Percentiles rank a stretch among this genome's conserved stretches.
Evolutionary conservation across 108 stramenopile genomes (phyloP).

Genomic region (Mayamaea pseudoterrestris): DNA sequence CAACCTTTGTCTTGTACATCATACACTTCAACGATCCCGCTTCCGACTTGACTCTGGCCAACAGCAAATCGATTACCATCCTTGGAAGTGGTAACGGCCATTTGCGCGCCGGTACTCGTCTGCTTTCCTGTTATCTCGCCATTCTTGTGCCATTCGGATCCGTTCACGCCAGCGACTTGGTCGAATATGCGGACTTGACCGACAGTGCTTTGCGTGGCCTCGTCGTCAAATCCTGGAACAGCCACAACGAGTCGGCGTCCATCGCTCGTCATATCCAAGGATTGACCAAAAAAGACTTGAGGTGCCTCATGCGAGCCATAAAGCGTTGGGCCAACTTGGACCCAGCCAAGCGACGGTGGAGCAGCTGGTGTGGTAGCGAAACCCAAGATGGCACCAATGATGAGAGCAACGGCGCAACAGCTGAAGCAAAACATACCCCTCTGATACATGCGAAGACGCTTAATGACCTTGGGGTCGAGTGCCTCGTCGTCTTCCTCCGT

Average conservation of each 20-base stretch:
- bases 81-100: not conserved
- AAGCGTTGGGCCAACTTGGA: not conserved
- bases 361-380: not conserved
- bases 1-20: not conserved
- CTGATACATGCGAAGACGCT: conserved; percentile 3
- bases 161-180: not conserved
- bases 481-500: conserved; percentile 8
- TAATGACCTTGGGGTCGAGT: conserved; percentile 1
- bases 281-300: not conserved
- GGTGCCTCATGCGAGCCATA: not conserved
- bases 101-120: not conserved
- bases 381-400: not conserved
- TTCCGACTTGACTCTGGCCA: not conserved
- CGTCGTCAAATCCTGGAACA: not conserved
- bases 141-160: not conserved
- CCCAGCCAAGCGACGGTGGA: conserved; percentile 4
- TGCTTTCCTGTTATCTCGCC: not conserved
- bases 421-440: not conserved
- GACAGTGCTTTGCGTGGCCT: not conserved
- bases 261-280: not conserved
- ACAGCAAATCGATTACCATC: conserved; percentile 1
- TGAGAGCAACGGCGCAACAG: not conserved
- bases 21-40: not conserved
- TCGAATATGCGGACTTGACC: not conserved
- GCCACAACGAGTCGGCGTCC: not conserved